These are phyloP conservation scores for Lactarius hatsudake DNA, from an alignment of 768 basidiomycete genomes.

Conservation along the genomic window DNA sequence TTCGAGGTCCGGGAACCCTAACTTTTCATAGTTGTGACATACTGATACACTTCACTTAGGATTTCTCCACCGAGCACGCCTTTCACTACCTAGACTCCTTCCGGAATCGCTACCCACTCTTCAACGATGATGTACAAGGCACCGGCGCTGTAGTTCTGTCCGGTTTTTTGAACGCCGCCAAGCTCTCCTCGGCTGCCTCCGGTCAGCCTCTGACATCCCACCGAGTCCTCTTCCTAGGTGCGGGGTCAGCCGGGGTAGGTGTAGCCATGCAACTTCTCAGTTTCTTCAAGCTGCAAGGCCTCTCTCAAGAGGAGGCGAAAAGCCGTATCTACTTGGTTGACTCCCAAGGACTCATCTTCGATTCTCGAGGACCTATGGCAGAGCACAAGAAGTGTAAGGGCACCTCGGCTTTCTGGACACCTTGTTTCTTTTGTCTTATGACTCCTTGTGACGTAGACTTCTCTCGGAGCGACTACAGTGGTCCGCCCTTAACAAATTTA, in stretches of 20 bases:
- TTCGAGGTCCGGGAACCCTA: slow-evolving; percentile 56
- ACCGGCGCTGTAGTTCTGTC: slow-evolving; percentile 91
- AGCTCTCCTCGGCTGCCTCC: slow-evolving; percentile 68
- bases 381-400: slow-evolving; percentile 78
- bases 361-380: slow-evolving; percentile 66
- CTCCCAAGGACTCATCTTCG: slow-evolving; percentile 81
- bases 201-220: slow-evolving; percentile 67
- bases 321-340: slow-evolving; percentile 79
- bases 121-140: slow-evolving; percentile 52
- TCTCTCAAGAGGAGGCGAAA: slow-evolving; percentile 75
- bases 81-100: slow-evolving; percentile 81
- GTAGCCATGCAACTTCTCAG: slow-evolving; percentile 86
- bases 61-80: slow-evolving; percentile 90
- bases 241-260: slow-evolving; percentile 89
- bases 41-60: slow-evolving; percentile 41
- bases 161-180: slow-evolving; percentile 87
- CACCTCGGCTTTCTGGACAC: not conserved
- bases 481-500: slow-evolving; percentile 71
- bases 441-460: slow-evolving; percentile 52
- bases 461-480: slow-evolving; percentile 74
- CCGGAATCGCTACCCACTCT: slow-evolving; percentile 71
- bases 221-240: slow-evolving; percentile 88
- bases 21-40: not conserved
- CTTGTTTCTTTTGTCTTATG: slow-evolving; percentile 6
- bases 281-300: slow-evolving; percentile 82